Evolutionary conservation across 106 monocot species (phyloP).

Genomic region (Gastrodia elata): DNA sequence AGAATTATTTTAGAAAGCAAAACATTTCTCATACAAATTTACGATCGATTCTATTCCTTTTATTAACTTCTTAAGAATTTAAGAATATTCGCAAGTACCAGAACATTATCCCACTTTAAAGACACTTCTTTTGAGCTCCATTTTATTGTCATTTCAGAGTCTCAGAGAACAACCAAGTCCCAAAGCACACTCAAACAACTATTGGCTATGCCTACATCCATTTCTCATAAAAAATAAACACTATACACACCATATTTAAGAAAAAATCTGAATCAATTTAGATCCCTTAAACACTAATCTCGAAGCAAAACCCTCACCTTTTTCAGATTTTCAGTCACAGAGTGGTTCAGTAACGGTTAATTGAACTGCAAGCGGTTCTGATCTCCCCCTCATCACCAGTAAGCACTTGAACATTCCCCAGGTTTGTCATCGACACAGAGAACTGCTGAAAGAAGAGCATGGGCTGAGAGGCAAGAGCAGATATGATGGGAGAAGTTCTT

Average conservation of each 20-base stretch:
- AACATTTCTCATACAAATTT: too few species aligned
- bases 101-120: too few species aligned
- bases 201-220: neutral
- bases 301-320: too few species aligned
- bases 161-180: neutral
- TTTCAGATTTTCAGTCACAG: too few species aligned
- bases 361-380: constrained; percentile 56
- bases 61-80: too few species aligned
- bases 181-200: neutral
- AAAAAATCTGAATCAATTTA: too few species aligned
- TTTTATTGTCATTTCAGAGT: neutral
- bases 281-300: too few species aligned
- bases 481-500: constrained; percentile 42
- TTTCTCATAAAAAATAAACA: neutral
- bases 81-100: too few species aligned
- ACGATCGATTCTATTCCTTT: too few species aligned
- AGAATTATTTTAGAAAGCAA: too few species aligned
- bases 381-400: constrained; percentile 70
- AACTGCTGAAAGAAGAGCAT: constrained; percentile 71
- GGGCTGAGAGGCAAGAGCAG: constrained; percentile 34
- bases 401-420: constrained; percentile 50
- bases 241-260: neutral
- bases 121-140: too few species aligned
- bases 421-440: constrained; percentile 59
- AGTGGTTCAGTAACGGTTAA: constrained; percentile 16